A percentile compares a stretch with the other conserved stretches of the same genome.
phyloP scores from a whole-genome alignment of 2,329 filamentous ascomycete species.

The Blastomyces gilchristii region DNA sequence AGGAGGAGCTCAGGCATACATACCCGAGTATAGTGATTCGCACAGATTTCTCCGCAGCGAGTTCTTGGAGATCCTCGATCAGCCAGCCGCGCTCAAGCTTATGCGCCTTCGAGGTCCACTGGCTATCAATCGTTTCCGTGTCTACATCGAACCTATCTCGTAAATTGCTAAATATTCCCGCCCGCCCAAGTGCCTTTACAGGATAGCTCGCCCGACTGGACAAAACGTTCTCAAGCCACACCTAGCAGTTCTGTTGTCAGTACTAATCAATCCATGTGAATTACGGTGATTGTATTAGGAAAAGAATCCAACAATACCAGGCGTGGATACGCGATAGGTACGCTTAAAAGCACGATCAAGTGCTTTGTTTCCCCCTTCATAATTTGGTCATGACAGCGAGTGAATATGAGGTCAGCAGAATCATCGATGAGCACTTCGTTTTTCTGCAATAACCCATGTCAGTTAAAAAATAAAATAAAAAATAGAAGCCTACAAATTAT shows the following conservation, averaged over 20 bases:
- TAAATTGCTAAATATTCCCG: slow-evolving; percentile 66
- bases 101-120: slow-evolving; percentile 94
- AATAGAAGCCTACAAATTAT: not conserved
- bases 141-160: slow-evolving; percentile 86
- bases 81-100: slow-evolving; percentile 81
- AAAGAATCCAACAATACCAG: slow-evolving; percentile 47
- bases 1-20: slow-evolving; percentile 30
- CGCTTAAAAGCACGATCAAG: slow-evolving; percentile 73
- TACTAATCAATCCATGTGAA: not conserved
- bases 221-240: slow-evolving; percentile 57
- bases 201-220: slow-evolving; percentile 81
- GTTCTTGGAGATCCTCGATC: slow-evolving; percentile 81
- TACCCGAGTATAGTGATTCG: slow-evolving; percentile 78
- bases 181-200: slow-evolving; percentile 75
- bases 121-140: slow-evolving; percentile 86
- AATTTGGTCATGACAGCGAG: slow-evolving; percentile 73
- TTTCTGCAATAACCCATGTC: slow-evolving; percentile 29
- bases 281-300: not conserved
- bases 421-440: slow-evolving; percentile 69
- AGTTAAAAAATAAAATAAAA: slow-evolving; percentile 12
- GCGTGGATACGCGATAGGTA: slow-evolving; percentile 73
- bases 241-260: slow-evolving; percentile 33
- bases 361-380: slow-evolving; percentile 78
- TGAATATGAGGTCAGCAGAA: slow-evolving; percentile 79
- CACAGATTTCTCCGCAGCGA: slow-evolving; percentile 85